These are phyloP conservation scores for Zopfochytrium polystomum DNA, from an alignment of 371 early-diverging fungal species.

Conservation along the genomic window DNA sequence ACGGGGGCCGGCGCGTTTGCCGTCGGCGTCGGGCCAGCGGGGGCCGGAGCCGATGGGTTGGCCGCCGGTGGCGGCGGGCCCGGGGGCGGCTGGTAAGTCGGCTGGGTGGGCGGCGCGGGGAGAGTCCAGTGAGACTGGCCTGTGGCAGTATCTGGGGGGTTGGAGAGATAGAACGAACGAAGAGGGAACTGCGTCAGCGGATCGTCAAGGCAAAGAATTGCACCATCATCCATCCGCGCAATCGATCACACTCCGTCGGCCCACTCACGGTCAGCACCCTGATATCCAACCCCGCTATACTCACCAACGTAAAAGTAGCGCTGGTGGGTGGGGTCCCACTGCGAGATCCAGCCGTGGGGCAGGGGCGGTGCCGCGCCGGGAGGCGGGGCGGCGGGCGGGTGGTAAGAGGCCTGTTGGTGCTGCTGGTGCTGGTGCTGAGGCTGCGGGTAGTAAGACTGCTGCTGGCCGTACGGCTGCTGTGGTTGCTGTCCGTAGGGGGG, in stretches of 20 bases:
- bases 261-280: too few species aligned
- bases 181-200: neutral
- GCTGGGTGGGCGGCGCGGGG: conserved; percentile 16
- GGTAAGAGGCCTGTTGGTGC: too few species aligned
- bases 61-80: conserved; percentile 17
- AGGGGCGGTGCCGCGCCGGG: conserved; percentile 2
- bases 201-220: neutral
- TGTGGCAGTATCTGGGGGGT: conserved; percentile 18
- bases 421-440: too few species aligned
- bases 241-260: neutral
- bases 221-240: neutral
- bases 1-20: too few species aligned
- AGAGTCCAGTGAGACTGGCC: conserved; percentile 26
- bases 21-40: too few species aligned
- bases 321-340: conserved; percentile 19
- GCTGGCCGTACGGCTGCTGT: too few species aligned
- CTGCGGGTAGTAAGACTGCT: too few species aligned
- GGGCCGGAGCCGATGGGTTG: too few species aligned
- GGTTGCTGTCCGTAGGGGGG: too few species aligned
- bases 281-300: neutral
- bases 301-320: conserved; percentile 32
- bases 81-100: conserved; percentile 9
- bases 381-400: conserved; percentile 5
- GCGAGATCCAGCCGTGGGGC: conserved; percentile 33
- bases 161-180: neutral